Conservation (phyloP, 2,329 filamentous ascomycete genomes). For the Aureobasidium sp. region DNA sequence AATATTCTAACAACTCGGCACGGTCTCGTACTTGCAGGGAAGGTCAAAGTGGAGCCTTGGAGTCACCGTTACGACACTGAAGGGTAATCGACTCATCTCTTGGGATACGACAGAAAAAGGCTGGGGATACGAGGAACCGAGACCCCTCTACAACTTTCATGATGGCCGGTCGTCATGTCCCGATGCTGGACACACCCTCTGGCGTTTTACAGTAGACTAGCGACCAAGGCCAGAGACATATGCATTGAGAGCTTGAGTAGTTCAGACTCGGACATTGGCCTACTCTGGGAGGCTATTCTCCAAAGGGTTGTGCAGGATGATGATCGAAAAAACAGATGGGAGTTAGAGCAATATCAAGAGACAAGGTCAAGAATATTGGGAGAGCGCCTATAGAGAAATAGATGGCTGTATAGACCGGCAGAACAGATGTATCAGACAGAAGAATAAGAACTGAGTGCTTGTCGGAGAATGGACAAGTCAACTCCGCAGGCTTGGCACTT, state of each 20-base stretch:
- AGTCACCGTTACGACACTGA: too few relatives aligned
- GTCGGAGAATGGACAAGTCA: not conserved
- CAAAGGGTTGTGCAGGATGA: not conserved
- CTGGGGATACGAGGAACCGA: not conserved
- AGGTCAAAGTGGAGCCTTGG: not conserved
- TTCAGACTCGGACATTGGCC: not conserved
- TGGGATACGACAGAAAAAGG: not conserved
- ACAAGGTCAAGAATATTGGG: not conserved
- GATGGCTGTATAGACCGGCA: not conserved
- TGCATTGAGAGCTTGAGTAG: not conserved
- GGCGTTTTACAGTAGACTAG: not conserved
- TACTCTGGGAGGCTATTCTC: not conserved
- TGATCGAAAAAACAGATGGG: not conserved
- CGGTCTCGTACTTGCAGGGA: not conserved
- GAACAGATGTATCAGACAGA: not conserved
- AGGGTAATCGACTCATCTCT: not conserved
- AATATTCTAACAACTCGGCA: not conserved
- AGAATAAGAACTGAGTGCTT: not conserved
- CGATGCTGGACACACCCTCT: not conserved
- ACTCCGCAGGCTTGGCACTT: conserved; percentile 5
- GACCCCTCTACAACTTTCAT: not conserved
- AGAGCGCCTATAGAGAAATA: not conserved
- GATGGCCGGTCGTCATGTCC: not conserved
- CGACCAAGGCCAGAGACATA: not conserved
- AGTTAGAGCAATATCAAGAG: not conserved